These are phyloP conservation scores for Cubamyces lactineus DNA, from an alignment of 768 basidiomycete genomes.

Conservation along the genomic window DNA sequence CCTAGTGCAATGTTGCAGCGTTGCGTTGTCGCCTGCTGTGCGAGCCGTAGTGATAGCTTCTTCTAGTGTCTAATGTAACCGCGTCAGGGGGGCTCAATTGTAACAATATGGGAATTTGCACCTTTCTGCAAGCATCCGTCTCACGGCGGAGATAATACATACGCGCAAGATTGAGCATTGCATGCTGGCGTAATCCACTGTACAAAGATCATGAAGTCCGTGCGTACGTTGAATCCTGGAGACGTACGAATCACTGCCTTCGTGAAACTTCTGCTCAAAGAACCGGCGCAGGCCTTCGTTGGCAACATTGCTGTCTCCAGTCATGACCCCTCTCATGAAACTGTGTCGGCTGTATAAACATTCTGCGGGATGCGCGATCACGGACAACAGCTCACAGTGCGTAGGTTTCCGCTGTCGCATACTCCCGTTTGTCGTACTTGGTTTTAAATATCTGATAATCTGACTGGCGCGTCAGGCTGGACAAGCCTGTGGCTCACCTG, in stretches of 20 bases:
- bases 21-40: conserved; percentile 68
- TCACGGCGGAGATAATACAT: conserved; percentile 78
- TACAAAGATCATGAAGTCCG: not conserved
- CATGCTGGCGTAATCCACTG: conserved; percentile 81
- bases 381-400: conserved; percentile 48
- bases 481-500: not conserved
- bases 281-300: conserved; percentile 74
- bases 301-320: conserved; percentile 71
- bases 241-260: conserved; percentile 77
- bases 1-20: conserved; percentile 83
- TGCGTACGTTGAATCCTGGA: not conserved
- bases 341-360: conserved; percentile 39
- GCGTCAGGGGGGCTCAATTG: conserved; percentile 4
- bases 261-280: conserved; percentile 86
- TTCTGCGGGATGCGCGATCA: not conserved
- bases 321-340: conserved; percentile 65
- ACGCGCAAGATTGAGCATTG: conserved; percentile 73
- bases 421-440: conserved; percentile 63
- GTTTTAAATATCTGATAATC: conserved; percentile 64
- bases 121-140: conserved; percentile 68
- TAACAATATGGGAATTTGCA: conserved; percentile 30
- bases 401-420: conserved; percentile 64
- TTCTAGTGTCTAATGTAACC: conserved; percentile 54
- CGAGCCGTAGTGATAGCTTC: conserved; percentile 83
- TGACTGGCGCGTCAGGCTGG: not conserved